Conservation (phyloP, 306 rosid species). For the Arachis stenosperma region DNA sequence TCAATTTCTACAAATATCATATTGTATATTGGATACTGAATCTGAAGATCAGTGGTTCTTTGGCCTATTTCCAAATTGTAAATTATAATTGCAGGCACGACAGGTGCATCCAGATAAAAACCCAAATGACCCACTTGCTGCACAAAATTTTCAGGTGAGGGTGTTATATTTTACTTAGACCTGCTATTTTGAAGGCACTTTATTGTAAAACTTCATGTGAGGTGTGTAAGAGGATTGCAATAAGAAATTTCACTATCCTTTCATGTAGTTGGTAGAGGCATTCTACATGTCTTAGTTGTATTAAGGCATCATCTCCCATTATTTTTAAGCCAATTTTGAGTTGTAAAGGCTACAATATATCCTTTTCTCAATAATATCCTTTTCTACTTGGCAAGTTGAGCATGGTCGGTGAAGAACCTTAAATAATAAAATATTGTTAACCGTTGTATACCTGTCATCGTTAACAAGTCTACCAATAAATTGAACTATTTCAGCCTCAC, state of each 20-base stretch:
- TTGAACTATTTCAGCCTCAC: background rate
- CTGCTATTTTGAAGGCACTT: conserved; percentile 16
- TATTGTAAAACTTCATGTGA: conserved; percentile 19
- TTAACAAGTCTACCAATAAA: no score
- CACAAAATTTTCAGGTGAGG: conserved; percentile 92
- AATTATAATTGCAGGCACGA: conserved; percentile 68
- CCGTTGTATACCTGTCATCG: no score
- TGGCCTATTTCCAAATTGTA: background rate
- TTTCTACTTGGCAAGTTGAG: no score
- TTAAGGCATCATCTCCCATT: no score
- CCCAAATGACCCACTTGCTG: conserved; percentile 95
- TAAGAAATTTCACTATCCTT: background rate
- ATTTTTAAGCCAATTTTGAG: no score
- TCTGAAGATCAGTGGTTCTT: background rate
- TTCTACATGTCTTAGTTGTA: no score
- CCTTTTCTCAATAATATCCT: no score
- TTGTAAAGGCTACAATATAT: no score
- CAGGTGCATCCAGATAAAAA: conserved; percentile 99
- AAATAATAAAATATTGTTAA: no score
- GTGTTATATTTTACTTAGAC: conserved; percentile 27
- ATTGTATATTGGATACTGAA: background rate
- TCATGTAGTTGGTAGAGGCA: no score
- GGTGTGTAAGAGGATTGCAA: conserved; percentile 15
- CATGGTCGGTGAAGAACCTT: no score
- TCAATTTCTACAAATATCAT: conserved; percentile 10